phyloP scores from a whole-genome alignment of 2,329 filamentous ascomycete species.

The Amauroascus verrucosus region DNA sequence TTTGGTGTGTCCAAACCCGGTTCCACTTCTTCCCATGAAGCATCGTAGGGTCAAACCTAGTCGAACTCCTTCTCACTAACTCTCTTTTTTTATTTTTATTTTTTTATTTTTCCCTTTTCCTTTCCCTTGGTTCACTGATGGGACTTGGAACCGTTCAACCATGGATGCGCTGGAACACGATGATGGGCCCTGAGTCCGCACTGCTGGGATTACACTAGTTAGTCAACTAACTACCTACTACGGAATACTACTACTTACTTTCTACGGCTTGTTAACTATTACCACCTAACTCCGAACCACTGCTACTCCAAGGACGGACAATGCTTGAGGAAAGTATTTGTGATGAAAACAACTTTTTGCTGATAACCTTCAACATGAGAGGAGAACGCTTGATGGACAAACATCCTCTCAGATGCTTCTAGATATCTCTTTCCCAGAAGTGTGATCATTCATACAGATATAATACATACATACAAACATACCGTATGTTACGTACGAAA shows the following conservation, averaged over 20 bases:
- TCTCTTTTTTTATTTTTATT: background rate
- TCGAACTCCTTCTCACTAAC: background rate
- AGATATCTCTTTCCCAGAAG: too few relatives aligned
- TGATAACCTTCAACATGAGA: too few relatives aligned
- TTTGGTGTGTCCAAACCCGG: background rate
- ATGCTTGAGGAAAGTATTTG: too few relatives aligned
- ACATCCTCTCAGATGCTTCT: too few relatives aligned
- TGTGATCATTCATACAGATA: background rate
- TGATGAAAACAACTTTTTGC: too few relatives aligned
- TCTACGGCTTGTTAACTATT: too few relatives aligned
- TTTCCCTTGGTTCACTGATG: background rate
- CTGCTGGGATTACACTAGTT: background rate
- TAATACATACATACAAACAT: background rate
- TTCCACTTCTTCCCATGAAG: slow-evolving; percentile 4
- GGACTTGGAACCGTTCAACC: background rate
- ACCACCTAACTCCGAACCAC: too few relatives aligned
- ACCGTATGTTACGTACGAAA: background rate
- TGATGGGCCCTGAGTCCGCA: background rate
- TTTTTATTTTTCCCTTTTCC: too few relatives aligned
- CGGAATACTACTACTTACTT: too few relatives aligned
- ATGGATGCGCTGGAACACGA: slow-evolving; percentile 7
- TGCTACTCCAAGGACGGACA: too few relatives aligned
- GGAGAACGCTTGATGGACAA: too few relatives aligned
- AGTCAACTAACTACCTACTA: too few relatives aligned
- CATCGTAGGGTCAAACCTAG: slow-evolving; percentile 1